Conservation (phyloP, 257 asterid species). For the Verbascum thapsus region DNA sequence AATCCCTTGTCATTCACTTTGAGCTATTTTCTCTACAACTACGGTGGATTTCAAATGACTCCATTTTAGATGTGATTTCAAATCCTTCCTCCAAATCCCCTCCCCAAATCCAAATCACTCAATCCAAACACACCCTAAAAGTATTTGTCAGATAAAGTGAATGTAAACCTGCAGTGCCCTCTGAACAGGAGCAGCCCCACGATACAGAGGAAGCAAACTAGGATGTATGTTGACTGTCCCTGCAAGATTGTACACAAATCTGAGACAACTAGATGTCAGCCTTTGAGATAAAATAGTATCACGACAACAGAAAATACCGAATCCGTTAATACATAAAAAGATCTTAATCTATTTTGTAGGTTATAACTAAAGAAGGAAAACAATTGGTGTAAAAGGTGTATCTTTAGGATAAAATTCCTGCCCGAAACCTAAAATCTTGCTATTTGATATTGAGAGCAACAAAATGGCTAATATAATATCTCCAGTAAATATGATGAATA, state of each 20-base stretch:
- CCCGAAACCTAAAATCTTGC: background rate
- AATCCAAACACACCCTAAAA: no score
- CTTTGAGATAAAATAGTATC: constrained; percentile 4
- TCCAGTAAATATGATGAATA: background rate
- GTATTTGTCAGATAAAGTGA: constrained; percentile 13
- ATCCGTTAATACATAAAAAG: background rate
- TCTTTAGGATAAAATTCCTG: background rate
- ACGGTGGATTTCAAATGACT: no score
- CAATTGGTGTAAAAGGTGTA: background rate
- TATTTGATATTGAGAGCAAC: background rate
- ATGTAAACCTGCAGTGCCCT: constrained; percentile 80
- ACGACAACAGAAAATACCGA: constrained; percentile 3
- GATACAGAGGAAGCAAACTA: constrained; percentile 88
- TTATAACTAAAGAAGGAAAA: background rate
- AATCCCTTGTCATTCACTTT: no score
- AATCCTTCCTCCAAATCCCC: no score
- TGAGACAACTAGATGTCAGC: constrained; percentile 36
- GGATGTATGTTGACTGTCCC: constrained; percentile 97
- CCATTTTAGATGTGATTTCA: no score
- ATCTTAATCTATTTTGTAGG: constrained; percentile 4
- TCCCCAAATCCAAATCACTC: no score
- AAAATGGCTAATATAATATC: background rate
- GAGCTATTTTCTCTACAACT: no score
- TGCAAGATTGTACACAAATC: constrained; percentile 44
- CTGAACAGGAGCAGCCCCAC: constrained; percentile 99